A percentile compares a stretch with the other conserved stretches of the same genome.
phyloP scores from a whole-genome alignment of 202 grass and related monocot species.

The Dendrocalamus latiflorus region DNA sequence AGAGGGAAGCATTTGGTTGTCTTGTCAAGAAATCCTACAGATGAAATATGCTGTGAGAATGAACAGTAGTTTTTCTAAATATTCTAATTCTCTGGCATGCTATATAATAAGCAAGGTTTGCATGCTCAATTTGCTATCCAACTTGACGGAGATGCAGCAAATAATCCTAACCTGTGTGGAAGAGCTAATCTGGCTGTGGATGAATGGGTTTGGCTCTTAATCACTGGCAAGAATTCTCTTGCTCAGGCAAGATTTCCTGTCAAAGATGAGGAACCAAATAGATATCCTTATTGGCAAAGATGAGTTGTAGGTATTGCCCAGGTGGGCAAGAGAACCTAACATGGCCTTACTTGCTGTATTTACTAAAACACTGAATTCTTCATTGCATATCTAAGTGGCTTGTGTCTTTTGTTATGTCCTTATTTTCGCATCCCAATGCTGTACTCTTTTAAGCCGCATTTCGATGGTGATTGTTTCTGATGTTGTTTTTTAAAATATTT shows the following conservation, averaged over 20 bases:
- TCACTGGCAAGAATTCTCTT: neutral
- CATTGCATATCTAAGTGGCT: neutral
- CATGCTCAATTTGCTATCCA: neutral
- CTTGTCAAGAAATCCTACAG: neutral
- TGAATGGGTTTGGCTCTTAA: neutral
- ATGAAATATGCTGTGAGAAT: neutral
- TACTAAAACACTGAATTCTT: neutral
- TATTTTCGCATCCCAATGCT: neutral
- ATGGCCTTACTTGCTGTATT: neutral
- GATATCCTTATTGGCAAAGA: neutral
- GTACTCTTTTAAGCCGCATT: neutral
- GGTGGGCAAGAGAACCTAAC: neutral
- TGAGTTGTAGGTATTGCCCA: neutral
- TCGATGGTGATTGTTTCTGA: neutral
- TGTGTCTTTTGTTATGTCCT: neutral
- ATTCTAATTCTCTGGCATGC: neutral
- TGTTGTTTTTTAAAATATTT: conserved; percentile 2
- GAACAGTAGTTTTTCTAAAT: neutral
- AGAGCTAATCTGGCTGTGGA: neutral
- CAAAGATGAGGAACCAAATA: neutral
- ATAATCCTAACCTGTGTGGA: neutral
- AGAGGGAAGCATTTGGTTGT: neutral
- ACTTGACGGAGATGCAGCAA: neutral
- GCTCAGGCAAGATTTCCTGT: neutral
- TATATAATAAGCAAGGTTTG: neutral